Evolutionary conservation across 2,329 filamentous ascomycete species (phyloP).

Genomic region (Tolypocladium sp.): DNA sequence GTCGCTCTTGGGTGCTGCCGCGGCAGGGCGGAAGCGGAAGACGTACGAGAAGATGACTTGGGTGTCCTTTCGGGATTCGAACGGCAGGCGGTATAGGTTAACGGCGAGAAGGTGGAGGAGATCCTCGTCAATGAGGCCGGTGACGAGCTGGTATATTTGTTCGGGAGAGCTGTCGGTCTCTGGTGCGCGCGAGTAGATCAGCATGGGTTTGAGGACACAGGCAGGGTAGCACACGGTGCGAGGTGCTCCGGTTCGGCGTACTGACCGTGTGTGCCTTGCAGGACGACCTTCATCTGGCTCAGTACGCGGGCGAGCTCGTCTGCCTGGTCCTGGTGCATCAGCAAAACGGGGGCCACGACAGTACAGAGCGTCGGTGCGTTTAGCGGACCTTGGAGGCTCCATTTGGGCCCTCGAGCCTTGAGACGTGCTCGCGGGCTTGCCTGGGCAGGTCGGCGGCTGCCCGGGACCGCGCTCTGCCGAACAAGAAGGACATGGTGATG

Average conservation of each 20-base stretch:
- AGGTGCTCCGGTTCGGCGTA: background rate
- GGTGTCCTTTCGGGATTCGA: constrained; percentile 92
- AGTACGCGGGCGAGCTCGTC: constrained; percentile 84
- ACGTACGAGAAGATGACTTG: constrained; percentile 95
- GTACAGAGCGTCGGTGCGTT: background rate
- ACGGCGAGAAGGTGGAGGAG: constrained; percentile 76
- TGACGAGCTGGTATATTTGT: constrained; percentile 78
- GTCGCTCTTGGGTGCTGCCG: constrained; percentile 58
- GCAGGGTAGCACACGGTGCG: background rate
- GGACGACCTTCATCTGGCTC: constrained; percentile 80
- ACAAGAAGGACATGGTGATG: constrained; percentile 43
- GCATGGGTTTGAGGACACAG: background rate
- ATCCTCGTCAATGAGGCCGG: constrained; percentile 79
- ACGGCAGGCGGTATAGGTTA: constrained; percentile 77
- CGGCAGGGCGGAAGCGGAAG: constrained; percentile 75
- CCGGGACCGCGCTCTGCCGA: constrained; percentile 42
- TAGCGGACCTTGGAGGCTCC: constrained; percentile 35
- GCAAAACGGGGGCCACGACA: constrained; percentile 3
- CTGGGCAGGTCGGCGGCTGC: constrained; percentile 44
- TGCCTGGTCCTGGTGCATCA: constrained; percentile 40
- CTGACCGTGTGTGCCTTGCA: constrained; percentile 87
- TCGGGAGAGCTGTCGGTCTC: constrained; percentile 82
- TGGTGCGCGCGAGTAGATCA: constrained; percentile 21
- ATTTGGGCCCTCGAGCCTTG: constrained; percentile 40
- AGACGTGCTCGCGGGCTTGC: constrained; percentile 45